Evolutionary conservation across 2,329 filamentous ascomycete genomes (phyloP).

Genomic region (Lasiodiplodia sp.): DNA sequence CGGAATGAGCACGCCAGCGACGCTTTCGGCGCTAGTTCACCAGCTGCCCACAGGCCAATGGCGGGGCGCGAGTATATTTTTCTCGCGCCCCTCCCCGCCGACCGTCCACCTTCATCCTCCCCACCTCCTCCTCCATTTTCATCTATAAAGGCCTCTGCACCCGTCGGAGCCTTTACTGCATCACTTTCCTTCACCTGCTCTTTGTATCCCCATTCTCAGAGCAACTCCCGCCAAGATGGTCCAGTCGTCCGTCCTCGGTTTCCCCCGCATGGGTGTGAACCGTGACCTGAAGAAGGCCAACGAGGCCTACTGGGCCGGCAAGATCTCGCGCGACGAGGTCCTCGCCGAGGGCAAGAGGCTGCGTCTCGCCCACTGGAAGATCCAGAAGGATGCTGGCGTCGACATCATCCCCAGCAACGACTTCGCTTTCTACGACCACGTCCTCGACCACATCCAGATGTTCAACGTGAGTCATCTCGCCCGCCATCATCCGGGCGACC

Average conservation of each 20-base stretch:
- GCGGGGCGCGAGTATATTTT: conserved; percentile 30
- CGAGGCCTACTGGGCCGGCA: conserved; percentile 96
- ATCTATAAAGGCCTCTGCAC: conserved; percentile 18
- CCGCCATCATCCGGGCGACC: conserved; percentile 19
- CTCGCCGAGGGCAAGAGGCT: conserved; percentile 96
- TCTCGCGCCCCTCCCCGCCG: conserved; percentile 23
- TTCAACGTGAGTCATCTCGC: conserved; percentile 75
- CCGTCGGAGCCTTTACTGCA: conserved; percentile 13
- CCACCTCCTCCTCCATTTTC: conserved; percentile 16
- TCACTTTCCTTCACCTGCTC: conserved; percentile 4
- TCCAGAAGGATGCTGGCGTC: conserved; percentile 98
- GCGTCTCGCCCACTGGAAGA: conserved; percentile 97
- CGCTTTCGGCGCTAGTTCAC: conserved; percentile 29
- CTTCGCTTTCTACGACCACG: conserved; percentile 98
- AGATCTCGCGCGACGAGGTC: conserved; percentile 90
- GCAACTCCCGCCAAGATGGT: conserved; percentile 49
- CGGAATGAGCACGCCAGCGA: conserved; percentile 31
- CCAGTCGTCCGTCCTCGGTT: conserved; percentile 83
- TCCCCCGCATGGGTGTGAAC: conserved; percentile 97
- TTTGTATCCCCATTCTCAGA: neutral
- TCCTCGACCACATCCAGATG: conserved; percentile 97
- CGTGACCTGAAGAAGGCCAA: conserved; percentile 99
- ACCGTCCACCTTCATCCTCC: conserved; percentile 7
- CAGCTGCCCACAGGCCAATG: conserved; percentile 27
- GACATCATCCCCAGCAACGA: conserved; percentile 99